Evolutionary conservation across 345 rosid species (phyloP).

Genomic region (Turritis glabra): DNA sequence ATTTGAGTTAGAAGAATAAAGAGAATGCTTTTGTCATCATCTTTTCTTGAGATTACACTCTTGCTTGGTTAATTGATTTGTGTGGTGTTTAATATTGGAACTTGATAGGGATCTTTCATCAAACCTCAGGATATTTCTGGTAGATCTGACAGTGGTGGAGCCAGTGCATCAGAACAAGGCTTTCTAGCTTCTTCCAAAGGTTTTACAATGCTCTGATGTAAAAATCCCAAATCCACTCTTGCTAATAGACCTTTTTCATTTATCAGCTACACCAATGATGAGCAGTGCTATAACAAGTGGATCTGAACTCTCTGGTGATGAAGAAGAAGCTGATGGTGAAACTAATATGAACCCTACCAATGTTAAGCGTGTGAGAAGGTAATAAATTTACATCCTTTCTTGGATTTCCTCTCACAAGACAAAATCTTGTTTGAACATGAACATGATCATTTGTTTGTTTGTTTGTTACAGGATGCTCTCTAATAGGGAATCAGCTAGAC

Average conservation of each 20-base stretch:
- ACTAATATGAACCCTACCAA: slow-evolving; percentile 65
- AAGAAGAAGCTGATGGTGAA: slow-evolving; percentile 82
- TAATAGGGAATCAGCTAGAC: slow-evolving; percentile 94
- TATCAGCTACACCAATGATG: slow-evolving; percentile 44
- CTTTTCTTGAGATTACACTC: neutral
- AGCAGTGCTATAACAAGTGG: slow-evolving; percentile 62
- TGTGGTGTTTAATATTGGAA: slow-evolving; percentile 17
- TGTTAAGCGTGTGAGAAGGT: slow-evolving; percentile 89
- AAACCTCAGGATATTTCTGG: slow-evolving; percentile 56
- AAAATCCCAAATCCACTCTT: slow-evolving; percentile 2
- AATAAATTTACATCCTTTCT: slow-evolving; percentile 9
- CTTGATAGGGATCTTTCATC: slow-evolving; percentile 60
- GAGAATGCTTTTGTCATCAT: too few species aligned
- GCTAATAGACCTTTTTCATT: slow-evolving; percentile 33
- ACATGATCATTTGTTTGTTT: neutral
- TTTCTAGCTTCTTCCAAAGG: slow-evolving; percentile 70
- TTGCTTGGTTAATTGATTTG: neutral
- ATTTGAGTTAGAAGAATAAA: too few species aligned
- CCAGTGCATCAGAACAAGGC: slow-evolving; percentile 49
- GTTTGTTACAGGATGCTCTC: slow-evolving; percentile 81
- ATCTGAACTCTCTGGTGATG: slow-evolving; percentile 82
- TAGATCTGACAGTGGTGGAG: slow-evolving; percentile 51
- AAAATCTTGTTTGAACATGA: neutral
- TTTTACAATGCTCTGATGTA: neutral
- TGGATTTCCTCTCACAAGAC: neutral